These are phyloP conservation scores for Aspergillus ostianus DNA, from an alignment of 495 filamentous ascomycete species.

Conservation along the genomic window DNA sequence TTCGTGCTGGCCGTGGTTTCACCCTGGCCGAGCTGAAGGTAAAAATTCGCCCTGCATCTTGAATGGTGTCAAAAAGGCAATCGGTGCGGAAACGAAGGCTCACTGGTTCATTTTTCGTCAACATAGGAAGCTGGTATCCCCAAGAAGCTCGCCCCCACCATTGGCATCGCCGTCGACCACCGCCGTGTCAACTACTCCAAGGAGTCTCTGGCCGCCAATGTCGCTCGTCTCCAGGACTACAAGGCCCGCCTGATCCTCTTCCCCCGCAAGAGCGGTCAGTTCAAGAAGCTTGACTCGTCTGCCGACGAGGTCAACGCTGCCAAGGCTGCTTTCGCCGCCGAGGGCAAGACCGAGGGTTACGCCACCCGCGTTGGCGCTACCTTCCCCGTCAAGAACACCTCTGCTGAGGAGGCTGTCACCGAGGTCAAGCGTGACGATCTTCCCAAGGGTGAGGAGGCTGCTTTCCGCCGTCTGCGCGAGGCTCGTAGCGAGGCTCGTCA, in stretches of 20 bases:
- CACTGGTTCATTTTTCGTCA: slow-evolving; percentile 14
- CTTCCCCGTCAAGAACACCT: slow-evolving; percentile 70
- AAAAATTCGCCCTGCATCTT: slow-evolving; percentile 30
- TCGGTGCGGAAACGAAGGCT: slow-evolving; percentile 9
- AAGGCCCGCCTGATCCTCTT: slow-evolving; percentile 92
- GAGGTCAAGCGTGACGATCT: slow-evolving; percentile 82
- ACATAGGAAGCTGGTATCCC: slow-evolving; percentile 89
- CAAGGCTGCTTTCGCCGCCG: slow-evolving; percentile 52
- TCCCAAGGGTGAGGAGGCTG: slow-evolving; percentile 74
- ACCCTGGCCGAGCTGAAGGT: slow-evolving; percentile 97
- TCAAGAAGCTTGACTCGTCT: slow-evolving; percentile 85
- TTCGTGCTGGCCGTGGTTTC: slow-evolving; percentile 95
- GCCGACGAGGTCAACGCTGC: slow-evolving; percentile 78
- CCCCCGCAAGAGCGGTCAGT: slow-evolving; percentile 89
- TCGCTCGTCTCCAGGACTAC: slow-evolving; percentile 95
- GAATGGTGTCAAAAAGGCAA: not conserved
- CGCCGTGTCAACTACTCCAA: slow-evolving; percentile 95
- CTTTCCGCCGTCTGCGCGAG: slow-evolving; percentile 80
- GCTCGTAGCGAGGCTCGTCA: slow-evolving; percentile 82
- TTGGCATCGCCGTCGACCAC: slow-evolving; percentile 95
- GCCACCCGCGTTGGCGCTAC: slow-evolving; percentile 52
- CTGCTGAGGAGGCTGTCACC: slow-evolving; percentile 55
- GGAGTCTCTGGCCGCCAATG: slow-evolving; percentile 90
- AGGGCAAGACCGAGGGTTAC: slow-evolving; percentile 54
- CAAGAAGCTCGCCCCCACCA: slow-evolving; percentile 87